These are phyloP conservation scores for Bryoerythrophyllum caledonicum DNA, from an alignment of 225 moss, liverwort and hornwort species.

Conservation along the genomic window DNA sequence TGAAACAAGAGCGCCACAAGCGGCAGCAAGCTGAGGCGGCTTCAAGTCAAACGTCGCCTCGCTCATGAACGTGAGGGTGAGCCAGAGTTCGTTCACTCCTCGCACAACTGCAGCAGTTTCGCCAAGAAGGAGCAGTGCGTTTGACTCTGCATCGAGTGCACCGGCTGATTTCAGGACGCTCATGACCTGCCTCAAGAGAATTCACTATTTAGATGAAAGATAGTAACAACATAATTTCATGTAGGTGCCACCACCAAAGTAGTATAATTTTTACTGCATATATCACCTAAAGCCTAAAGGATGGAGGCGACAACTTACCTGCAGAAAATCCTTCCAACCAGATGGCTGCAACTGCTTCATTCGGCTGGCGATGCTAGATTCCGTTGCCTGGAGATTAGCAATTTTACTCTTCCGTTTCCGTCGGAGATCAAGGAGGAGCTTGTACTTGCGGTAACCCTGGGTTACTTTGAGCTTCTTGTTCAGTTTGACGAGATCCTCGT, in stretches of 20 bases:
- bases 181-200: conserved; percentile 47
- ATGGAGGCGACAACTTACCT: conserved; percentile 36
- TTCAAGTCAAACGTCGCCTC: conserved; percentile 53
- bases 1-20: conserved; percentile 79
- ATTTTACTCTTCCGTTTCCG: conserved; percentile 59
- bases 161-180: conserved; percentile 63
- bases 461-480: conserved; percentile 66
- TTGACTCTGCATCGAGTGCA: conserved; percentile 56
- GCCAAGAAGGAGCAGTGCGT: conserved; percentile 62
- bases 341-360: conserved; percentile 82
- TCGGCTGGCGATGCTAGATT: conserved; percentile 53
- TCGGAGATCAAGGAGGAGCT: conserved; percentile 67
- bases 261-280: not conserved
- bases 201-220: not conserved
- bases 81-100: conserved; percentile 87
- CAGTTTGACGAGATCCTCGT: conserved; percentile 47
- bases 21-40: conserved; percentile 81
- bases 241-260: not conserved
- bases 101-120: conserved; percentile 68
- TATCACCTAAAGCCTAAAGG: not conserved
- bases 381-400: conserved; percentile 53
- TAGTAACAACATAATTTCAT: not conserved
- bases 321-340: conserved; percentile 90
- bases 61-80: conserved; percentile 64
- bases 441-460: conserved; percentile 69